A percentile compares a stretch with the other conserved stretches of the same genome.
phyloP scores from a whole-genome alignment of 2,329 filamentous ascomycete genomes.

The Colletotrichum plurivorum region DNA sequence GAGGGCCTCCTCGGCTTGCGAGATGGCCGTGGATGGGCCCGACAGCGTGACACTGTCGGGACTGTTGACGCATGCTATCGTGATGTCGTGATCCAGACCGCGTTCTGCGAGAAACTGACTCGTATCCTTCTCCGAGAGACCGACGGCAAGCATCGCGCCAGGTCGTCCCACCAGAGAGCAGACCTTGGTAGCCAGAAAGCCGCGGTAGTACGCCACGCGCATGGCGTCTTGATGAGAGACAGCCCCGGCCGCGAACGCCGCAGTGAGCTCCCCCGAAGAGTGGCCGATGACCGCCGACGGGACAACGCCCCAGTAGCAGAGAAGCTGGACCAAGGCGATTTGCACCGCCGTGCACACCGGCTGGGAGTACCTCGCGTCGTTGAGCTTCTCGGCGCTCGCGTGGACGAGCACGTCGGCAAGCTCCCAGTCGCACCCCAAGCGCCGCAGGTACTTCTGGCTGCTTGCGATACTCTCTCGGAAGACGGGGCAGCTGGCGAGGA shows the following conservation, averaged over 20 bases:
- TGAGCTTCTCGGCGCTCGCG: not conserved
- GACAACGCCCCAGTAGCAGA: slow-evolving; percentile 48
- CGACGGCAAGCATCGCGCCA: slow-evolving; percentile 21
- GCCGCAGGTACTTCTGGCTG: slow-evolving; percentile 11
- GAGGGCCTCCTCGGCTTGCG: slow-evolving; percentile 52
- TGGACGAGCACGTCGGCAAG: not conserved
- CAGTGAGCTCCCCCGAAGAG: slow-evolving; percentile 62
- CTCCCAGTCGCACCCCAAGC: not conserved
- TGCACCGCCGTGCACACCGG: slow-evolving; percentile 50
- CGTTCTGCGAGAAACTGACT: not conserved
- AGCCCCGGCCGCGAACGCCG: slow-evolving; percentile 39
- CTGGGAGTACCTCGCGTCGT: slow-evolving; percentile 47
- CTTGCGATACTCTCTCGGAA: slow-evolving; percentile 42
- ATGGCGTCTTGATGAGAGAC: slow-evolving; percentile 48
- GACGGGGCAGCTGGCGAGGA: slow-evolving; percentile 9
- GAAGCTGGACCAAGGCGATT: slow-evolving; percentile 47
- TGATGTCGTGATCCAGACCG: slow-evolving; percentile 43
- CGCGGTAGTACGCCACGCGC: slow-evolving; percentile 36
- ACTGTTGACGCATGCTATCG: slow-evolving; percentile 62
- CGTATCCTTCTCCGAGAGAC: slow-evolving; percentile 29
- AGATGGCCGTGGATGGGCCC: slow-evolving; percentile 44
- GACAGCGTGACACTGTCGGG: slow-evolving; percentile 66
- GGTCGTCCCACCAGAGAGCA: not conserved
- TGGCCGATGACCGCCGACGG: slow-evolving; percentile 59
- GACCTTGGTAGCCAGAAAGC: slow-evolving; percentile 24